Evolutionary conservation across 768 basidiomycete genomes (phyloP), one percentile per base, ranked within the genome.

Genomic region (Daedalea quercina): DNA sequence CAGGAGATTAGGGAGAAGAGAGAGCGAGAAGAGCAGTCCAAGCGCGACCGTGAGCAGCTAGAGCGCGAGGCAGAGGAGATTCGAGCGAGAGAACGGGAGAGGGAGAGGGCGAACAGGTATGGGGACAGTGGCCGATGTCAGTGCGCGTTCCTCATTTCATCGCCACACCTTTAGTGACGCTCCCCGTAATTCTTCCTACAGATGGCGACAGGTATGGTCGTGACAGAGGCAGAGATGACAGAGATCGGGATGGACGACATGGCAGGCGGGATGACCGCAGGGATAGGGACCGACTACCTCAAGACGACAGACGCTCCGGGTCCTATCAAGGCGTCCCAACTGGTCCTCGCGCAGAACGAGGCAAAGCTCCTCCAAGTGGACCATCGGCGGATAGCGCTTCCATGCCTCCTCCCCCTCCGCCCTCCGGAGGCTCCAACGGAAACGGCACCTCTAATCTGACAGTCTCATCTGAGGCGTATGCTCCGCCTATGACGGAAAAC

Each of bases 1-100:
- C 79, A 87, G 54, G 94, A 97, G 65, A 86, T 97, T 37, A 78
- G 73, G 47, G 82, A 82, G 42, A 79, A 90, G 63, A 83, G 76
- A 54, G 82, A 80, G 51, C 78, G 74, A 46, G 84, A 86, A 19
- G 87, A 91, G 44, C 70, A 70, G 6, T 54, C 81, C 3, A 76
- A 75, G 57, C 65, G 68, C 40, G 84, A 91, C 54, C 73, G 92
- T 35, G 84, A 89, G 54, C 68, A 64, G 4, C 76, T 97, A 23
- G 95, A 97, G 65, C 70, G 75, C 23, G 82, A 87, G 43, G 91
- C 89, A 9, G 85, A 87, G 26, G 79, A 80, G 51, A 60, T 89
- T 22, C 71, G 84, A 51, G 76, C 75, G 56, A 61, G 62, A 25
- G 75, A 74, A 40, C 73, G 77, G 54, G 76, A 79, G 51, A 70